Conservation (phyloP, 306 rosid species). For the Gleditsia sinensis region DNA sequence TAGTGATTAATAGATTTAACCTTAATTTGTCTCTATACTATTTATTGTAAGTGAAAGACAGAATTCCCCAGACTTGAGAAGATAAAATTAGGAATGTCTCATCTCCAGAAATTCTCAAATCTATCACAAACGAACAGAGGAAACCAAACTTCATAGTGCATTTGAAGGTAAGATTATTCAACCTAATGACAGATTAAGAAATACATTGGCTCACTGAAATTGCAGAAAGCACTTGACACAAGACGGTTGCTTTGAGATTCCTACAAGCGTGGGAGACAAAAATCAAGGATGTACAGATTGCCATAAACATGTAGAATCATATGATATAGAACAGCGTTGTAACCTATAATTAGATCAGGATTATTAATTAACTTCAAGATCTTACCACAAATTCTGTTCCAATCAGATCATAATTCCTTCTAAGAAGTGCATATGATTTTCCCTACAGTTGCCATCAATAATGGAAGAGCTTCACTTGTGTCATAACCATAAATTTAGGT, state of each 20-base stretch:
- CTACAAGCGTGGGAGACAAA: background rate
- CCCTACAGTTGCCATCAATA: conserved; percentile 25
- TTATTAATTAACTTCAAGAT: conserved; percentile 24
- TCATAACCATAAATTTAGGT: conserved; percentile 22
- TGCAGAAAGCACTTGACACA: background rate
- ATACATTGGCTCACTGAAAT: too few species aligned
- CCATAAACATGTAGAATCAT: conserved; percentile 3
- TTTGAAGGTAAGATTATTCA: conserved; percentile 2
- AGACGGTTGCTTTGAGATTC: conserved; percentile 11
- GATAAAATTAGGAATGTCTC: background rate
- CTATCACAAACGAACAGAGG: background rate
- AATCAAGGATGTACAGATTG: background rate
- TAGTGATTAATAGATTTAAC: background rate
- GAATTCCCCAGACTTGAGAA: too few species aligned
- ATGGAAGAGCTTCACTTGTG: conserved; percentile 26
- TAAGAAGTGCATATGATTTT: background rate
- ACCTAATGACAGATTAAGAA: background rate
- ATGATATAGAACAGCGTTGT: background rate
- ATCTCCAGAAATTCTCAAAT: background rate
- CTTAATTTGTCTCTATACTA: background rate
- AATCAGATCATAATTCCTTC: conserved; percentile 2
- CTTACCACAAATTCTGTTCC: conserved; percentile 30
- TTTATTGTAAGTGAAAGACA: background rate
- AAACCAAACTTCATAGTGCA: background rate
- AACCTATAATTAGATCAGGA: background rate